Evolutionary conservation across 2,329 filamentous ascomycete species (phyloP).

Genomic region (Botrytis fragariae): DNA sequence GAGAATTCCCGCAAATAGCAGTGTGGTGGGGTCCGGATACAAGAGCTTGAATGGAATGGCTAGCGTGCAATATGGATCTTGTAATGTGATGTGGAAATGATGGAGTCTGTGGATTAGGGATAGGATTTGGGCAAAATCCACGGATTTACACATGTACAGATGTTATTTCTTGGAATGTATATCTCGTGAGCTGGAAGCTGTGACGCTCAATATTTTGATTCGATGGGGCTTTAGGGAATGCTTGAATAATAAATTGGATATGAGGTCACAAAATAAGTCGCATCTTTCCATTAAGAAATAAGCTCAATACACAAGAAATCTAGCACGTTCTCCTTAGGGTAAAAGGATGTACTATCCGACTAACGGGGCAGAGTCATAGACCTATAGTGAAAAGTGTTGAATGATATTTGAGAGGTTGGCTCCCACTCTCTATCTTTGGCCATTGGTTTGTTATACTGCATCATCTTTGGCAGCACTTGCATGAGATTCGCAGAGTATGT

Average conservation of each 20-base stretch:
- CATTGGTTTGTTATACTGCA: neutral
- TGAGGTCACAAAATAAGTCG: neutral
- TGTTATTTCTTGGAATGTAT: neutral
- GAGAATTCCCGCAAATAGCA: neutral
- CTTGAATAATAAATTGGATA: neutral
- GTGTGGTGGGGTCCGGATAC: neutral
- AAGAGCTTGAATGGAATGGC: too few species aligned
- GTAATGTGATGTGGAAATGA: neutral
- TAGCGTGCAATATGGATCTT: neutral
- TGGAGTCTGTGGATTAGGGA: neutral
- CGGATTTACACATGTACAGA: neutral
- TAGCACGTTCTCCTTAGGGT: rapidly evolving
- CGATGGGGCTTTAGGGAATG: neutral
- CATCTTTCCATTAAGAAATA: rapidly evolving
- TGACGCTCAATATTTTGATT: too few species aligned
- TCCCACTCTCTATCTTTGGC: neutral
- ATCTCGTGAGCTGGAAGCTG: neutral
- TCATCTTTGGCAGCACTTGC: neutral
- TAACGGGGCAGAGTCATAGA: neutral
- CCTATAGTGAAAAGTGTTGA: neutral
- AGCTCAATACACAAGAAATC: too few species aligned
- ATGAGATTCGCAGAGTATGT: neutral
- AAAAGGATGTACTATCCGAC: too few species aligned
- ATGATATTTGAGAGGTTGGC: neutral
- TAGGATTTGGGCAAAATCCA: neutral